Evolutionary conservation across 2,329 filamentous ascomycete genomes (phyloP), one percentile per base, ranked within the genome.

Genomic region (Pseudocercospora fijiensis): DNA sequence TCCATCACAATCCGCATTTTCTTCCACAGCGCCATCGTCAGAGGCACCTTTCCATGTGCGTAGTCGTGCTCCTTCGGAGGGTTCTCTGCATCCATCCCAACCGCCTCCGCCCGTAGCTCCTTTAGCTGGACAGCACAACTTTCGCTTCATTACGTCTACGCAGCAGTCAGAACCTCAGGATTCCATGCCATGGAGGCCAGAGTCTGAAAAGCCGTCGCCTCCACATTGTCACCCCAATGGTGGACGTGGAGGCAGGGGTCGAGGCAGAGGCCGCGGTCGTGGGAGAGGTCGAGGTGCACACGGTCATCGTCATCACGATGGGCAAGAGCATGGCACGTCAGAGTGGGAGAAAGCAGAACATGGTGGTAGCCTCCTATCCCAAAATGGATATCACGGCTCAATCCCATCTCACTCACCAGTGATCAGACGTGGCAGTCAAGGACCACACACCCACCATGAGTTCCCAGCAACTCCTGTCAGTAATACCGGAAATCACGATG

Each of bases 261-360:
- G 71, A 37, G 70, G 69, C 2, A 65, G 73, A 51, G 76, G 80
- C 58, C 76, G 78, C 27, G 76, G 79, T 41, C 76, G 78, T 26
- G 76, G 78, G 20, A 75, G 78, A 41, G 75, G 76, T 47, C 74
- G 78, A 49, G 75, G 79, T 18, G 79, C 79, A 67, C 77, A 74
- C 37, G 65, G 63, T 43, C 22, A 22, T 62, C 76, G 65, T 67
- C 59, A 61, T 13, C 37, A 64, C 5, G 67, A 73, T 51, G 62
- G 55, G 43, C 67, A 70, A 60, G 72, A 76, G 52, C 69, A 75
- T 8, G 72, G 70, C 28, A 75, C 77, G 20, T 75, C 79, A 20
- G 79, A 80, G 53, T 80, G 78, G 78, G 78, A 81, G 57, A 73
- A 72, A 49, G 27, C 67, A 28, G 74, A 77, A 27, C 78, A 75